phyloP scores from a whole-genome alignment of 2,329 filamentous ascomycete species.

The Fusarium tricinctum region DNA sequence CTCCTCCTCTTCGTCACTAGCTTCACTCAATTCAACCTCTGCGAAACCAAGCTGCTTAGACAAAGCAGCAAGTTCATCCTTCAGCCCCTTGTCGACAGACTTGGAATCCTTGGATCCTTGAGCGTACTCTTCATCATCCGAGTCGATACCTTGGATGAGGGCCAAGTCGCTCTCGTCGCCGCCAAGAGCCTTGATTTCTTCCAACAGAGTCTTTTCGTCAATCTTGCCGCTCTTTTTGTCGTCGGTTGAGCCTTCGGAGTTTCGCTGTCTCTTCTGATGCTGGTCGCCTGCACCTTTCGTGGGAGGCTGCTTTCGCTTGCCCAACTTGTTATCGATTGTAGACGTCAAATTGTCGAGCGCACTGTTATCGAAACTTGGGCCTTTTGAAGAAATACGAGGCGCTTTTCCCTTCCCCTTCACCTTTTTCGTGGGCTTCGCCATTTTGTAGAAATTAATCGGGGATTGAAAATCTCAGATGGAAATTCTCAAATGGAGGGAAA shows the following conservation, averaged over 20 bases:
- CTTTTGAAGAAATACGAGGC: conserved; percentile 43
- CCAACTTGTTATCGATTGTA: conserved; percentile 68
- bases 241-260: conserved; percentile 44
- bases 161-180: conserved; percentile 75
- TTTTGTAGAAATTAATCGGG: conserved; percentile 32
- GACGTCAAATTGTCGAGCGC: conserved; percentile 68
- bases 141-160: conserved; percentile 68
- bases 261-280: conserved; percentile 57
- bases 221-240: conserved; percentile 48
- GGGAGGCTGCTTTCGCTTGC: conserved; percentile 61
- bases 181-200: conserved; percentile 75
- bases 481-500: conserved; percentile 37
- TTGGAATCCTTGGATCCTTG: conserved; percentile 51
- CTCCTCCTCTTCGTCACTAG: conserved; percentile 56
- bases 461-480: conserved; percentile 37
- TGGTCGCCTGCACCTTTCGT: conserved; percentile 53
- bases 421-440: conserved; percentile 58
- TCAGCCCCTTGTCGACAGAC: conserved; percentile 58
- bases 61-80: conserved; percentile 55
- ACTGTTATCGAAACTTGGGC: conserved; percentile 61
- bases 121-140: conserved; percentile 57
- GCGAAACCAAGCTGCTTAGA: conserved; percentile 58
- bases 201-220: conserved; percentile 63
- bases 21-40: conserved; percentile 53
- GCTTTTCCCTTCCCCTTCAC: conserved; percentile 52